phyloP scores from a whole-genome alignment of 306 rosid species.

The Carpinus viminea region DNA sequence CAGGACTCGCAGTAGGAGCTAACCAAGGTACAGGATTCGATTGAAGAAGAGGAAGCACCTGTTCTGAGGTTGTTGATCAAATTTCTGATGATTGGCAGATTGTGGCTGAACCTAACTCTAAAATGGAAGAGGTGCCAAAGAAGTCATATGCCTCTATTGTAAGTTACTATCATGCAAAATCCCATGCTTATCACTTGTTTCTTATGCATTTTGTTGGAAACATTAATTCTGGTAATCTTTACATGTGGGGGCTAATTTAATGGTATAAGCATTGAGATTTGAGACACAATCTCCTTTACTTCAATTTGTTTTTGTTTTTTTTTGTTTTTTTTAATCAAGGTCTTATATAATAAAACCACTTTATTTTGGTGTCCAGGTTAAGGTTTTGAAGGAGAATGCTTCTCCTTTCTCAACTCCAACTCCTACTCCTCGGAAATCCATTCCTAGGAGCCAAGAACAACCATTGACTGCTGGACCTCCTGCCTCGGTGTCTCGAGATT shows the following conservation, averaged over 20 bases:
- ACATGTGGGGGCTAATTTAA: slow-evolving; percentile 4
- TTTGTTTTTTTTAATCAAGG: background rate
- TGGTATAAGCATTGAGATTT: slow-evolving; percentile 6
- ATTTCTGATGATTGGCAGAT: no score
- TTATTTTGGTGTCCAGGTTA: slow-evolving; percentile 37
- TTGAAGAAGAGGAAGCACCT: no score
- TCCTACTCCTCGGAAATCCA: slow-evolving; percentile 40
- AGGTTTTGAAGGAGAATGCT: slow-evolving; percentile 58
- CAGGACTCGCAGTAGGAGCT: no score
- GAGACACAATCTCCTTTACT: background rate
- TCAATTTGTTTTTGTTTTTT: slow-evolving; percentile 9
- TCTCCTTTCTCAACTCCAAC: slow-evolving; percentile 33
- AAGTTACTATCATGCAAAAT: slow-evolving; percentile 36
- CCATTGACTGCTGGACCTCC: slow-evolving; percentile 45
- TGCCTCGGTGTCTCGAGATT: slow-evolving; percentile 40
- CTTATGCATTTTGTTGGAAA: background rate
- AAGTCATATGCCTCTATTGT: no score
- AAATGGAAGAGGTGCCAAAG: no score
- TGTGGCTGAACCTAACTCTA: no score
- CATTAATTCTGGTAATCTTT: slow-evolving; percentile 3
- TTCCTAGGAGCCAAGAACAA: slow-evolving; percentile 48
- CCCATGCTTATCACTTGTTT: slow-evolving; percentile 4
- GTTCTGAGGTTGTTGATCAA: no score
- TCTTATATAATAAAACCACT: background rate
- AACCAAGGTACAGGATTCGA: no score